phyloP scores from a whole-genome alignment of 1,284 basidiomycete species.

The Sanghuangporus baumii region DNA sequence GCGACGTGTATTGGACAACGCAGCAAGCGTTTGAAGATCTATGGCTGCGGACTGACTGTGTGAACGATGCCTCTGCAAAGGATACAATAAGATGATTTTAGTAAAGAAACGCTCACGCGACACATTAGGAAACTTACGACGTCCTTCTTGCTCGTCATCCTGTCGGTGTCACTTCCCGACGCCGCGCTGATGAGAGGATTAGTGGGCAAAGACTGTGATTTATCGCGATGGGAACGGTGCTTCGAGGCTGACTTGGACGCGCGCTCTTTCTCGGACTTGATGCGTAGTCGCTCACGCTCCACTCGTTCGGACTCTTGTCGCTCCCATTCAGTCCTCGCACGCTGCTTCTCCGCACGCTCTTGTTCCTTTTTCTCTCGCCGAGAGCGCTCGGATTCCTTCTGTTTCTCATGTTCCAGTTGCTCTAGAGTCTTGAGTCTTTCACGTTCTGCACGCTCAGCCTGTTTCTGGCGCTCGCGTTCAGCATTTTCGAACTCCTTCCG shows the following conservation, averaged over 20 bases:
- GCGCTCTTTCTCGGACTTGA: conserved; percentile 1
- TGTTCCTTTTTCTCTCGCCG: conserved; percentile 5
- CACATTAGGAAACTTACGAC: conserved; percentile 1
- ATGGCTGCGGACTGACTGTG: neutral
- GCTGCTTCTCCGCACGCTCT: conserved; percentile 3
- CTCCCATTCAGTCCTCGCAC: neutral
- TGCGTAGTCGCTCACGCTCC: conserved; percentile 6
- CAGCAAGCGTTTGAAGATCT: neutral
- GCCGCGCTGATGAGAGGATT: neutral
- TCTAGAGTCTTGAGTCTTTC: conserved; percentile 3
- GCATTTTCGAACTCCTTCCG: neutral
- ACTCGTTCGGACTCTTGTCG: conserved; percentile 1
- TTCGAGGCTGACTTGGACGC: neutral
- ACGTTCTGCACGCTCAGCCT: conserved; percentile 1
- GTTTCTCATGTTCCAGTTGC: neutral
- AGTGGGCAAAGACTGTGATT: conserved; percentile 2
- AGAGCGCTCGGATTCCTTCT: neutral
- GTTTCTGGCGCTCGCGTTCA: conserved; percentile 12
- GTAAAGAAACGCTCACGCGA: neutral
- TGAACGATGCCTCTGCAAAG: conserved; percentile 1
- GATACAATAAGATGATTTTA: neutral
- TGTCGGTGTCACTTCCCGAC: conserved; percentile 16
- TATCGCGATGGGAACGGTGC: conserved; percentile 14
- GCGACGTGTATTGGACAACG: neutral
- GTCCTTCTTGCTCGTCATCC: neutral